Conservation (phyloP, 495 filamentous ascomycete genomes). For the Penicillium coprophilum region DNA sequence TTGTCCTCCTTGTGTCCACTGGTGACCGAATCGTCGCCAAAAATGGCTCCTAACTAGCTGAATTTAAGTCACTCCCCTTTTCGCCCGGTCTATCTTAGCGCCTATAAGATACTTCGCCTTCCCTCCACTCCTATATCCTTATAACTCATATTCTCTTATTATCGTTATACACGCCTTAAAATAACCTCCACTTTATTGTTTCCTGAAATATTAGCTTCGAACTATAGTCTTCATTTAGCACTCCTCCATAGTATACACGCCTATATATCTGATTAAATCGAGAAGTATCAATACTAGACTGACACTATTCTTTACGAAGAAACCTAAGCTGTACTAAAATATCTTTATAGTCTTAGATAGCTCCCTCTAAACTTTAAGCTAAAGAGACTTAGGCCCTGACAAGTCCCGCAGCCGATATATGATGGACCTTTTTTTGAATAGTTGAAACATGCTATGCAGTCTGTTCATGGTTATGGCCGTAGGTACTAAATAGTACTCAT, state of each 20-base stretch:
- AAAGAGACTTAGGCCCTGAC: too few species aligned
- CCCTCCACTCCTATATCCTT: slow-evolving; percentile 14
- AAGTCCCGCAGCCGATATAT: too few species aligned
- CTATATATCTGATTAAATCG: slow-evolving; percentile 17
- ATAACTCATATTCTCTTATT: slow-evolving; percentile 6
- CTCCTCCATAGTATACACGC: slow-evolving; percentile 16
- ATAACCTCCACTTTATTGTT: slow-evolving; percentile 1
- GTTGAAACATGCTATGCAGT: too few species aligned
- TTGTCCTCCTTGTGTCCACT: slow-evolving; percentile 11
- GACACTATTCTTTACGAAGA: slow-evolving; percentile 35
- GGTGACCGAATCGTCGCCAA: slow-evolving; percentile 15
- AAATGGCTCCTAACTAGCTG: slow-evolving; percentile 16
- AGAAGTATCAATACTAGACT: slow-evolving; percentile 33
- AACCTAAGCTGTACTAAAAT: slow-evolving; percentile 31
- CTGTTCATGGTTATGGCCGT: too few species aligned
- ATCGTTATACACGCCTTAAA: background rate
- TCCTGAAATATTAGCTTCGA: background rate
- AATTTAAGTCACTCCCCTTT: slow-evolving; percentile 6
- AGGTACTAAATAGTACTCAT: too few species aligned
- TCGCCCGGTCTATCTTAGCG: slow-evolving; percentile 11
- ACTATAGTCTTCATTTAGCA: background rate
- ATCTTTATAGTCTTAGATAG: slow-evolving; percentile 31
- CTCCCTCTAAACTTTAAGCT: slow-evolving; percentile 34
- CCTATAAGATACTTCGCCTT: slow-evolving; percentile 24
- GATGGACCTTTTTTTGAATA: too few species aligned